phyloP scores from a whole-genome alignment of 192 early-diverging fungal genomes.

The Dimargaris xerosporica region DNA sequence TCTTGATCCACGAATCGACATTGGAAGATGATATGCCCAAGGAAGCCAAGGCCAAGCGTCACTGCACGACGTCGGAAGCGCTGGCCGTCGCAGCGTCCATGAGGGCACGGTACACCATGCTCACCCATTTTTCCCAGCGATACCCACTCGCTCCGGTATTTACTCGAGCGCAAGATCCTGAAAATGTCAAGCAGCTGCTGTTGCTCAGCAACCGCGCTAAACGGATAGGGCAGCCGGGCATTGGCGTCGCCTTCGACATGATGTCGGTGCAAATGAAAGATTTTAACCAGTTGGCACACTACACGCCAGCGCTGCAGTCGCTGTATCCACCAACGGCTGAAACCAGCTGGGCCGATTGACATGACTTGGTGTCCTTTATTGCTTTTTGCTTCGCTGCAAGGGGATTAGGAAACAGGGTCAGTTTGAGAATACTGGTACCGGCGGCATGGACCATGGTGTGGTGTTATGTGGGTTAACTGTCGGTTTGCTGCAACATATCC shows the following conservation, averaged over 20 bases:
- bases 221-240: not conserved
- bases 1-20: slow-evolving; percentile 90
- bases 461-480: too few species aligned
- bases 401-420: too few species aligned
- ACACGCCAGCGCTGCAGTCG: slow-evolving; percentile 32
- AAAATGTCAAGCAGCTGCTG: not conserved
- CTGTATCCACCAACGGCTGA: slow-evolving; percentile 18
- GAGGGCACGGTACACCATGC: slow-evolving; percentile 63
- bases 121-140: slow-evolving; percentile 95
- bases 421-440: too few species aligned
- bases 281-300: slow-evolving; percentile 31
- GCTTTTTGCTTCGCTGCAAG: too few species aligned
- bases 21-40: slow-evolving; percentile 51
- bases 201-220: not conserved
- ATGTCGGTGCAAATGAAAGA: slow-evolving; percentile 43
- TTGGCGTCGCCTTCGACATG: slow-evolving; percentile 66
- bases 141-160: slow-evolving; percentile 73
- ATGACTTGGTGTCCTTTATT: too few species aligned
- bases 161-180: slow-evolving; percentile 11
- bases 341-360: too few species aligned
- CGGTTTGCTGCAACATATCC: too few species aligned
- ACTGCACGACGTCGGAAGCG: slow-evolving; percentile 78
- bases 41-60: slow-evolving; percentile 65
- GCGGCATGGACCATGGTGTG: too few species aligned
- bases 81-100: slow-evolving; percentile 67